Evolutionary conservation across 805 yeast genomes (phyloP).

Genomic region (Monosporozyma yasuniensis): DNA sequence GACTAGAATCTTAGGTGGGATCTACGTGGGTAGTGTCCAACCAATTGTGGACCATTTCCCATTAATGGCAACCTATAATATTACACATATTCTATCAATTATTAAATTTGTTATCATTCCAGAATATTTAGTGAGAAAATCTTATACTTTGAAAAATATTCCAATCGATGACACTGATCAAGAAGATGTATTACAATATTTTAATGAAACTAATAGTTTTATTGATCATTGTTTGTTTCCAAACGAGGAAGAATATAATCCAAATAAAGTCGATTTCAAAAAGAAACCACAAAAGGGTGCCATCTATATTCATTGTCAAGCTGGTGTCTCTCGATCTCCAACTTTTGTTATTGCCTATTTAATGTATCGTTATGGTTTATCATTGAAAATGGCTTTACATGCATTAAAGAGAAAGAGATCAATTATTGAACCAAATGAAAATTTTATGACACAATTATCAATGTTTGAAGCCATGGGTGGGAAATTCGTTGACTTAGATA

Average conservation of each 20-base stretch:
- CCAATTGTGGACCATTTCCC: slow-evolving; percentile 51
- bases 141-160: slow-evolving; percentile 50
- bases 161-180: slow-evolving; percentile 64
- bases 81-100: slow-evolving; percentile 66
- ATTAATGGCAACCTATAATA: slow-evolving; percentile 41
- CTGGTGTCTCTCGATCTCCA: slow-evolving; percentile 87
- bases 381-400: slow-evolving; percentile 54
- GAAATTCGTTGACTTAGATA: slow-evolving; percentile 20
- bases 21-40: slow-evolving; percentile 65
- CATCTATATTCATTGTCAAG: slow-evolving; percentile 70
- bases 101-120: slow-evolving; percentile 56
- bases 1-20: slow-evolving; percentile 64
- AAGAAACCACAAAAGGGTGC: slow-evolving; percentile 35
- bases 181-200: slow-evolving; percentile 53
- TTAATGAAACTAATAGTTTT: slow-evolving; percentile 55
- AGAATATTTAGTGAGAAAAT: slow-evolving; percentile 34
- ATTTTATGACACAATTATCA: slow-evolving; percentile 63
- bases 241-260: slow-evolving; percentile 28
- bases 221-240: slow-evolving; percentile 56
- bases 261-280: slow-evolving; percentile 24
- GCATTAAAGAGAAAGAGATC: slow-evolving; percentile 62
- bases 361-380: slow-evolving; percentile 64
- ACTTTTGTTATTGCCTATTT: slow-evolving; percentile 81
- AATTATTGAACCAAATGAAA: slow-evolving; percentile 59
- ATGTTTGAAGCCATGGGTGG: slow-evolving; percentile 45